Conservation (phyloP, 805 yeast species). For the Monosporozyma unispora region DNA sequence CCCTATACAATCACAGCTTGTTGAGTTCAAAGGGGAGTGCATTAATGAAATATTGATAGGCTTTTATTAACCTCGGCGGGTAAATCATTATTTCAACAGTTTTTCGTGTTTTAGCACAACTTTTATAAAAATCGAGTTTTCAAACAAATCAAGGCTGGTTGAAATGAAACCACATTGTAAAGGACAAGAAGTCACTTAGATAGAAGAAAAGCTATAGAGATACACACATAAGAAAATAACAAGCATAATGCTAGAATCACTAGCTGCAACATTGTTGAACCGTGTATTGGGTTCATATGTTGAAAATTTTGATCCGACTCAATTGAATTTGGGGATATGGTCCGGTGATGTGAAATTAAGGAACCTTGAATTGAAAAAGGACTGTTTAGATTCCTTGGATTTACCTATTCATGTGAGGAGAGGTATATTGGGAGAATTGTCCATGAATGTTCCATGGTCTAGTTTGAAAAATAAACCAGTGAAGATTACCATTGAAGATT, state of each 20-base stretch:
- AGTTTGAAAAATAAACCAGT: constrained; percentile 90
- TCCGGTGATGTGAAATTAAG: constrained; percentile 87
- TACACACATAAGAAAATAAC: too few species aligned
- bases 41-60: not conserved
- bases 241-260: constrained; percentile 28
- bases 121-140: not conserved
- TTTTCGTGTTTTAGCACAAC: not conserved
- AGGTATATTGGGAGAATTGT: constrained; percentile 84
- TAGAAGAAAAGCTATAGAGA: too few species aligned
- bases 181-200: not conserved
- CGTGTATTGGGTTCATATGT: constrained; percentile 46
- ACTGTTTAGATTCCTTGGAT: constrained; percentile 77
- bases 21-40: not conserved
- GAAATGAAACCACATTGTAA: not conserved
- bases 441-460: constrained; percentile 94
- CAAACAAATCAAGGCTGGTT: not conserved
- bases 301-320: constrained; percentile 92
- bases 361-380: constrained; percentile 72
- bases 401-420: constrained; percentile 80
- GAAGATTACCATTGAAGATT: constrained; percentile 76
- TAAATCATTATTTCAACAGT: not conserved
- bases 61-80: not conserved
- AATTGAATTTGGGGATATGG: constrained; percentile 93
- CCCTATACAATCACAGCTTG: too few species aligned
- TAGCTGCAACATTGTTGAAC: constrained; percentile 30